Evolutionary conservation across 129 eudicot genomes (phyloP), one percentile per base, ranked within the genome.

Genomic region (Centrapalus pauciflorus): DNA sequence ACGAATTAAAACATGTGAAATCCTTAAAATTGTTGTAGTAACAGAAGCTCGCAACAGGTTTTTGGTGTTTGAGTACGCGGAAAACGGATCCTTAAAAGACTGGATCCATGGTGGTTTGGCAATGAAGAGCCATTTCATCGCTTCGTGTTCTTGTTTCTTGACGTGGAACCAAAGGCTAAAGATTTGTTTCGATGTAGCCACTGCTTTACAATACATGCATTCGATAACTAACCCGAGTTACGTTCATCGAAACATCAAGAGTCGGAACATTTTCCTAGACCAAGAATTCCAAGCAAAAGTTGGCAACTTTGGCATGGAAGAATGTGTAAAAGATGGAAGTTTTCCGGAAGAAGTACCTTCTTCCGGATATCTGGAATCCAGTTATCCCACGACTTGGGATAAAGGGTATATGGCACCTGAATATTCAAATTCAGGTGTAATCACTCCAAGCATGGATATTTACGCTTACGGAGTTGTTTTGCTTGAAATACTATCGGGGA

Each of bases 51-150:
- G 74, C 2, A 80, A 86, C 30, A 77, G 89, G 4, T 82, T 66
- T 65, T 37, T 85, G 64, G 90, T 89, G 13, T 76, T 82, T 4
- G 95, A 93, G 84, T 93, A 89, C 12, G 96, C 96, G 2, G 70
- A 68, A 50, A 93, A 93, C 12, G 99, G 96, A 19, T 89, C 99
- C 3, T 71, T 93, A 51, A 86, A 84, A 77, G 99, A 93, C 56
- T 93, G 99, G 99, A 76, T 93, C 33, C 99, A 93, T 38, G 96
- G 99, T 3, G 99, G 99, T 4, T 71, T 88, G 49, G 99, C 99
- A 17, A 81, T 89, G 82, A 93, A 93, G 63, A 89, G 88, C 80
- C 99, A 93, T 9, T 89, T 88, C 74, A 93, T 93, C 5, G 91
- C 92, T 3, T 88, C 96, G 0, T 93, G 98, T 68, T 71, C 73